A percentile compares a stretch with the other conserved stretches of the same genome.
phyloP scores from a whole-genome alignment of 2,329 filamentous ascomycete species.

The Whalleya microplaca region DNA sequence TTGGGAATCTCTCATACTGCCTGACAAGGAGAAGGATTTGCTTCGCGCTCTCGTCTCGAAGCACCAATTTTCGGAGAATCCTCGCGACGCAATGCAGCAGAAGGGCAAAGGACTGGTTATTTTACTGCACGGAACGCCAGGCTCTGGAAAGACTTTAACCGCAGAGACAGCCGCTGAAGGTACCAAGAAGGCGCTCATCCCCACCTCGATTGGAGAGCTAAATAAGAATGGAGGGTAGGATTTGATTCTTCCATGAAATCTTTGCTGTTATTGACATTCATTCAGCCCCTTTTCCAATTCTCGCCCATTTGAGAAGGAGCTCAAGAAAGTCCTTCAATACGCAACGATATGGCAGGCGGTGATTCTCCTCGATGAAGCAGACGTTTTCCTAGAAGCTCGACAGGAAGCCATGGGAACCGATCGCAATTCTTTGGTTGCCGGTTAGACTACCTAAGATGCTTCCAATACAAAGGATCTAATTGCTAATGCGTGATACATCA shows the following conservation, averaged over 20 bases:
- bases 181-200: conserved; percentile 29
- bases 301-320: conserved; percentile 28
- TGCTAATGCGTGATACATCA: neutral
- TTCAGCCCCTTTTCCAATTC: conserved; percentile 17
- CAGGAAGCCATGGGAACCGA: conserved; percentile 24
- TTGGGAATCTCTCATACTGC: conserved; percentile 33
- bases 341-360: conserved; percentile 38
- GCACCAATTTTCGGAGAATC: conserved; percentile 31
- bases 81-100: conserved; percentile 29
- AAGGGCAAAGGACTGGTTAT: conserved; percentile 45
- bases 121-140: conserved; percentile 42
- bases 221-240: conserved; percentile 23
- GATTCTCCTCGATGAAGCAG: conserved; percentile 38
- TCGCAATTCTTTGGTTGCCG: conserved; percentile 31
- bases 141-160: conserved; percentile 45
- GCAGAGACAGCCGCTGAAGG: conserved; percentile 40
- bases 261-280: conserved; percentile 5
- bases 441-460: conserved; percentile 15
- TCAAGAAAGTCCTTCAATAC: conserved; percentile 33
- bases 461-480: neutral
- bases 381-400: conserved; percentile 35
- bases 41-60: conserved; percentile 35
- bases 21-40: conserved; percentile 31
- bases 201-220: conserved; percentile 33
- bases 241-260: neutral